Percentiles rank a stretch among this genome's conserved stretches.
These are phyloP conservation scores for Chrysophaeum taylorii DNA, from an alignment of 352 stramenopile species.

Conservation along the genomic window DNA sequence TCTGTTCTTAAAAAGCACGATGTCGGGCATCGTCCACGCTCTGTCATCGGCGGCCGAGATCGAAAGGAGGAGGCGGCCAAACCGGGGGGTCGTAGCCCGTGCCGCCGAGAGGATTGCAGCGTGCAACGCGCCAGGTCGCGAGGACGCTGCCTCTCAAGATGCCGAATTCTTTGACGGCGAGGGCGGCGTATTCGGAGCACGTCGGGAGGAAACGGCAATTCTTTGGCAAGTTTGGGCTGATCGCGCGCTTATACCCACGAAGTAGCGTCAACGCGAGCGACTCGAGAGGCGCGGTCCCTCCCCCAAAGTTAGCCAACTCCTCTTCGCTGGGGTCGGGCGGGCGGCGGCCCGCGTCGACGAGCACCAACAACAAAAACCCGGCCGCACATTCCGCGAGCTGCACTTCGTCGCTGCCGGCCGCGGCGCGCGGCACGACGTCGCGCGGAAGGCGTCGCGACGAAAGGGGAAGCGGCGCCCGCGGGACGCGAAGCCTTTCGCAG, in stretches of 20 bases:
- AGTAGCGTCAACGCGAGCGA: neutral
- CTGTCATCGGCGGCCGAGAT: too few relatives aligned
- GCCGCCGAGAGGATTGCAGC: neutral
- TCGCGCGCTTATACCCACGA: slow-evolving; percentile 1
- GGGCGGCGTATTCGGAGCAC: slow-evolving; percentile 5
- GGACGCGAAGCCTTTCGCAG: too few relatives aligned
- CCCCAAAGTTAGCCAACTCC: neutral
- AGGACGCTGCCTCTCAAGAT: neutral
- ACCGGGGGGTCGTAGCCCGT: neutral
- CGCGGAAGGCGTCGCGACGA: too few relatives aligned
- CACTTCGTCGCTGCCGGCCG: neutral
- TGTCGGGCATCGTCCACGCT: too few relatives aligned
- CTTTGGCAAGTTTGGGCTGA: slow-evolving; percentile 3
- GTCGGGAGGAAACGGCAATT: slow-evolving; percentile 8
- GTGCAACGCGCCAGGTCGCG: neutral
- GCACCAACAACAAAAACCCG: neutral
- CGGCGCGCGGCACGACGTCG: too few relatives aligned
- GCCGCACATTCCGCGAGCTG: neutral
- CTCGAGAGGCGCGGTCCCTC: too few relatives aligned
- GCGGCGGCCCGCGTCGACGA: neutral
- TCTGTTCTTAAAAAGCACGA: too few relatives aligned
- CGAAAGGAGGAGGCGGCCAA: neutral
- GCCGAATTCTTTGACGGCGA: neutral
- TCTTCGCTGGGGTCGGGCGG: neutral
- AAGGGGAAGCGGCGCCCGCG: too few relatives aligned